Base-by-base conservation (phyloP, 2,329 filamentous ascomycete species). In the Claviceps quebecensis region DNA sequence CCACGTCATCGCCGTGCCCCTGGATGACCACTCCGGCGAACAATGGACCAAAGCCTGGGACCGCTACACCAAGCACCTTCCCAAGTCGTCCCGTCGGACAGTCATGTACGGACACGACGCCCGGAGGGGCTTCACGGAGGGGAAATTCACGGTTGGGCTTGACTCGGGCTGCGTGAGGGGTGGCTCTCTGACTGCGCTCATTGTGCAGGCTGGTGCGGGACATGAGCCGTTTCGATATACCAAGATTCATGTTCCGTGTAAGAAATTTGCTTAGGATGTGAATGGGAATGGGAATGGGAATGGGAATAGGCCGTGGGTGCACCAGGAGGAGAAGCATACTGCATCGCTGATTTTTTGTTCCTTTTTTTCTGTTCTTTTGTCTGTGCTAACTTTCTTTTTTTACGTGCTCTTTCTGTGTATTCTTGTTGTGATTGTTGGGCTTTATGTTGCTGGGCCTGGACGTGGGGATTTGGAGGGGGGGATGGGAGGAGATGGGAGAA, bases 41-140 rank as follows among this genome's bases (percentile, higher is more conserved):
- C 76, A 76, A 14, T 94, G 87, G 87, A 74, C 80, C 49, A 76
- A 82, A 59, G 67, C 69, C 7, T 83, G 80, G 80, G 76, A 81
- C 60, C 68, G 67, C 51, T 65, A 67, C 52, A 76, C 82, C 59
- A 64, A 63, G 50, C 60, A 60, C 26, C 53, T 63, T 2, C 54
- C 53, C 45, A 55, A 60, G 29, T 47, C 55, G 13, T 57, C 67
- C 34, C 72, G 77, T 9, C 78, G 72, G 41, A 87, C 86, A 1
- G 84, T 95, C 41, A 75, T 95, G 52, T 96, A 95, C 66, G 90
- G 90, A 5, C 91, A 97, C 63, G 87, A 96, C 63, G 79, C 87
- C 22, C 82, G 83, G 60, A 69, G 70, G 2, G 89, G 88, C 0
- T 75, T 94, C 48, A 62, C 60, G 36, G 57, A 72, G 53, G 60